Evolutionary conservation across 164 flowering plant genomes (phyloP).

Genomic region (Brasenia schreberi): DNA sequence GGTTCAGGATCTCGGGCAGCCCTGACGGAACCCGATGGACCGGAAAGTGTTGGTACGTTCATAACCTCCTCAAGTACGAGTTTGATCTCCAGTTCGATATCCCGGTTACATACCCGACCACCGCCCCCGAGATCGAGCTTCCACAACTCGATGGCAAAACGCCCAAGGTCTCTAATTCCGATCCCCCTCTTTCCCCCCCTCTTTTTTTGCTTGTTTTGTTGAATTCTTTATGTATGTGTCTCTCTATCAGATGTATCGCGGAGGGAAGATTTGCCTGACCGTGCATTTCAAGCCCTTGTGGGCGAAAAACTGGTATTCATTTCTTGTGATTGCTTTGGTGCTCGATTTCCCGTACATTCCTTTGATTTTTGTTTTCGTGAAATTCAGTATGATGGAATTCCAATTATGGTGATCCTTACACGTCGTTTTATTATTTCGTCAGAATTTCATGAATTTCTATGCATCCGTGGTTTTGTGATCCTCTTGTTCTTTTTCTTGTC

Average conservation of each 20-base stretch:
- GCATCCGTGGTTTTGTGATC: background rate
- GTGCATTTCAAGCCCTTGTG: slow-evolving; percentile 98
- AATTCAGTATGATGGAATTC: too few species aligned
- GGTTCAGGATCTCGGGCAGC: slow-evolving; percentile 92
- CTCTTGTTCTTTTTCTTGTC: background rate
- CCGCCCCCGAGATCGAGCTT: slow-evolving; percentile 88
- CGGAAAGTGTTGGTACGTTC: slow-evolving; percentile 97
- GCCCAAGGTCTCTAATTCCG: slow-evolving; percentile 42
- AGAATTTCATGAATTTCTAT: background rate
- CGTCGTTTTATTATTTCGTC: too few species aligned
- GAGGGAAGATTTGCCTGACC: slow-evolving; percentile 96
- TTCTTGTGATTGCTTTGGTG: background rate
- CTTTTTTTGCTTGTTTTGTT: background rate
- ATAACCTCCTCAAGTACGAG: slow-evolving; percentile 86
- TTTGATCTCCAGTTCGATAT: slow-evolving; percentile 89
- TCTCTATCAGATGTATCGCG: slow-evolving; percentile 78
- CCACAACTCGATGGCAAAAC: slow-evolving; percentile 95
- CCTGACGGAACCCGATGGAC: slow-evolving; percentile 91
- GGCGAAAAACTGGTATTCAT: slow-evolving; percentile 82
- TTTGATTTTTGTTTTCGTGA: background rate
- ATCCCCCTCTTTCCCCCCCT: background rate
- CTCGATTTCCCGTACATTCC: background rate
- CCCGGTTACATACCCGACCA: slow-evolving; percentile 88
- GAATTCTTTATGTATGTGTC: background rate
- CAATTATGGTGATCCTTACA: too few species aligned